Evolutionary conservation across 1,139 yeast species (phyloP).

Genomic region (Maudiozyma humilis): DNA sequence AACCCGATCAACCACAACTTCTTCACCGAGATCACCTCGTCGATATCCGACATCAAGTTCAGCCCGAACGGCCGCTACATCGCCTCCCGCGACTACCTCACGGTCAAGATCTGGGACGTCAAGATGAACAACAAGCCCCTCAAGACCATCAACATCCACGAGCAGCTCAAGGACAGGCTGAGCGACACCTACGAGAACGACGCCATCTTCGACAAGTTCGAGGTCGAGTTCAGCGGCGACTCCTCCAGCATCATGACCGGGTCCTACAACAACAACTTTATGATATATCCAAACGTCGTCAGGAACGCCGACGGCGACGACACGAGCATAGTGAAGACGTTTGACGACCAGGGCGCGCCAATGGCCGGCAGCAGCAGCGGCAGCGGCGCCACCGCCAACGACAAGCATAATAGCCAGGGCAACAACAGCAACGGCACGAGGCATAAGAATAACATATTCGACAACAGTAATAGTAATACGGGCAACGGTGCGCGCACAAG

Average conservation of each 20-base stretch:
- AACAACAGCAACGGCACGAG: background rate
- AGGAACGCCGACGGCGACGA: constrained; percentile 26
- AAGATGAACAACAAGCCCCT: constrained; percentile 94
- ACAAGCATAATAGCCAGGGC: constrained; percentile 9
- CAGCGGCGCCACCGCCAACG: constrained; percentile 6
- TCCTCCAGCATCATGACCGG: constrained; percentile 93
- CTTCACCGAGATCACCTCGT: constrained; percentile 93
- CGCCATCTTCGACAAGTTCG: constrained; percentile 97
- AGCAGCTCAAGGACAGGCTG: constrained; percentile 82
- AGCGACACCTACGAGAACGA: constrained; percentile 98
- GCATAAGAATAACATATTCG: constrained; percentile 5
- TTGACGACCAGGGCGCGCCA: constrained; percentile 13
- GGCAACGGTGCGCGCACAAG: too few species aligned
- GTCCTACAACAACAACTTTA: constrained; percentile 90
- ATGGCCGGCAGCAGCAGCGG: constrained; percentile 3
- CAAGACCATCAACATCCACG: constrained; percentile 91
- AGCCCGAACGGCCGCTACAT: constrained; percentile 89
- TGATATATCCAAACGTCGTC: constrained; percentile 85
- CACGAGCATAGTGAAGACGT: constrained; percentile 16
- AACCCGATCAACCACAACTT: constrained; percentile 92
- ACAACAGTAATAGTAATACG: constrained; percentile 5
- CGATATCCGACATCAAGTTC: constrained; percentile 90
- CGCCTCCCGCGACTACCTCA: constrained; percentile 93
- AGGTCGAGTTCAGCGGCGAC: constrained; percentile 92
- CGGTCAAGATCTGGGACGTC: constrained; percentile 96